Evolutionary conservation across 768 basidiomycete genomes (phyloP).

Genomic region (Mycena maculata): DNA sequence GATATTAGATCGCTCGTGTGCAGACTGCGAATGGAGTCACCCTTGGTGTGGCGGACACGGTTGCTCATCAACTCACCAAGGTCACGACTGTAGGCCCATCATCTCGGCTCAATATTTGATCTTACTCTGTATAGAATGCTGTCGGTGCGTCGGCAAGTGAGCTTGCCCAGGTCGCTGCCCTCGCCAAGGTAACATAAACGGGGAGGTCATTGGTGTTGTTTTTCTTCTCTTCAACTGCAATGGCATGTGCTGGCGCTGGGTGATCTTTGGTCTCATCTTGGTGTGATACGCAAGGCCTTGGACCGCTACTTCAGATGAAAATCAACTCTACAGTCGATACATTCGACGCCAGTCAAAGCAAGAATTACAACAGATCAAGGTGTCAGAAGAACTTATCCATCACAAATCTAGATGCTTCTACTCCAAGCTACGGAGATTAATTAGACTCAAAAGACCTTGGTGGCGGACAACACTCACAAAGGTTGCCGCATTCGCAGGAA

Average conservation of each 20-base stretch:
- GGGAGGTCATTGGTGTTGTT: not conserved
- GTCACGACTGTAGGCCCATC: constrained; percentile 38
- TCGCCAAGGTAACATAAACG: constrained; percentile 29
- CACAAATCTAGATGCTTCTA: constrained; percentile 87
- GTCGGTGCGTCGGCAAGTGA: constrained; percentile 41
- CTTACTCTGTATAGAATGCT: constrained; percentile 38
- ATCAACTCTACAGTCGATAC: not conserved
- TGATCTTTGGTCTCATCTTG: constrained; percentile 8
- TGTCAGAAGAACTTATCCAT: constrained; percentile 76
- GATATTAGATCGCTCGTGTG: constrained; percentile 39
- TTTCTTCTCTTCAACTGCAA: constrained; percentile 8
- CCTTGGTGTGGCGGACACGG: constrained; percentile 41
- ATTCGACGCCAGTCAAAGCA: not conserved
- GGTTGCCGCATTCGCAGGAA: constrained; percentile 96
- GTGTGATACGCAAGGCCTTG: not conserved
- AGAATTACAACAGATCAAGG: constrained; percentile 10
- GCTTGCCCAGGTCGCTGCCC: constrained; percentile 40
- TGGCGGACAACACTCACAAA: constrained; percentile 68
- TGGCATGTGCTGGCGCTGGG: constrained; percentile 13
- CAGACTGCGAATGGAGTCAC: constrained; percentile 39
- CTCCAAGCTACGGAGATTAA: constrained; percentile 75
- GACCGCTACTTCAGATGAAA: not conserved
- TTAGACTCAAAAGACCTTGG: constrained; percentile 31
- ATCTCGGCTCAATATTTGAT: not conserved
- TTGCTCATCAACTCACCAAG: constrained; percentile 43